phyloP scores from a whole-genome alignment of 2,329 filamentous ascomycete genomes.

The Graphilbum sp. region DNA sequence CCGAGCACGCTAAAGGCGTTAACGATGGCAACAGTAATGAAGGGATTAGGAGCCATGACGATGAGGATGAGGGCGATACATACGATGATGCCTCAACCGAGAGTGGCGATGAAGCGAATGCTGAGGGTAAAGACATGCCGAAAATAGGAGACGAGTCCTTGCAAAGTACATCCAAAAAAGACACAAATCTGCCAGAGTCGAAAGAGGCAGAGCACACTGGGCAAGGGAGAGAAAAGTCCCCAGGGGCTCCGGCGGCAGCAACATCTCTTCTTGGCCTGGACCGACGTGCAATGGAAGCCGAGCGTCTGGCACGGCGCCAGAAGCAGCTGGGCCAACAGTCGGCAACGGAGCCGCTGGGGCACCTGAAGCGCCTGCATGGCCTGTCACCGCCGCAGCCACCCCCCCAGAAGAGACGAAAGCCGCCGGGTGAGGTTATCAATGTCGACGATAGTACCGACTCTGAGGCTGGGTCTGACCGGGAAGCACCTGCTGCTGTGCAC shows the following conservation, averaged over 20 bases:
- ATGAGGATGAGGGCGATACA: neutral
- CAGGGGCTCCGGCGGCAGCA: conserved; percentile 7
- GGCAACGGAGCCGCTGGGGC: neutral
- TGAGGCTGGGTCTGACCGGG: neutral
- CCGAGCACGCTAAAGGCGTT: neutral
- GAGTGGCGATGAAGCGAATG: neutral
- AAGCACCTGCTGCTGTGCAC: neutral
- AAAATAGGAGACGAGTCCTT: too few species aligned
- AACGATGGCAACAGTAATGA: neutral
- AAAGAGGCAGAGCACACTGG: too few species aligned
- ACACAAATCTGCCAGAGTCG: too few species aligned
- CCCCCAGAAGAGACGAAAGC: neutral
- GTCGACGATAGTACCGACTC: neutral
- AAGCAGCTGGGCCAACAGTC: conserved; percentile 27
- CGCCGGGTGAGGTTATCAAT: neutral
- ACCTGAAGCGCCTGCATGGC: too few species aligned
- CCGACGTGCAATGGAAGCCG: conserved; percentile 71
- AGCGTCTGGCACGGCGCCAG: conserved; percentile 54
- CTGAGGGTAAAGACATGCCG: neutral
- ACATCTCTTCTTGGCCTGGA: conserved; percentile 40
- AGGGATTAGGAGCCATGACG: neutral
- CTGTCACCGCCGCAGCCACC: neutral
- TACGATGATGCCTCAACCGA: neutral
- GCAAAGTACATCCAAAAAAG: too few species aligned
- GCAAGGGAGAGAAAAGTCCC: too few species aligned